Conservation (phyloP, 1,284 basidiomycete genomes). For the Trichosporon inkin region DNA sequence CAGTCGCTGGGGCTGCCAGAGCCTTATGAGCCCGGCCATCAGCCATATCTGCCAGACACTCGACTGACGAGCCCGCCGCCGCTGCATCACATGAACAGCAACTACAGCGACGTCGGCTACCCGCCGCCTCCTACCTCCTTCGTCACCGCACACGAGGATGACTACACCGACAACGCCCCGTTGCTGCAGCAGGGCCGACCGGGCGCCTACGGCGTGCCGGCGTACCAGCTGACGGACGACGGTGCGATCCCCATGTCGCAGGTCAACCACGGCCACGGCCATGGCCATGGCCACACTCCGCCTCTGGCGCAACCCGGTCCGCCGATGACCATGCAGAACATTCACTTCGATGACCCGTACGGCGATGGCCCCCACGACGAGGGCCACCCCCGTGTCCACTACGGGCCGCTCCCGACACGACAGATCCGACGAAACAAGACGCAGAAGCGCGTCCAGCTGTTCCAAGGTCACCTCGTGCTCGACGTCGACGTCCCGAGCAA, state of each 20-base stretch:
- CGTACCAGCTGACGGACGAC: conserved; percentile 3
- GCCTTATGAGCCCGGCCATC: conserved; percentile 3
- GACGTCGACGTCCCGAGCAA: conserved; percentile 82
- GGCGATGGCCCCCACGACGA: conserved; percentile 27
- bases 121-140: conserved; percentile 3
- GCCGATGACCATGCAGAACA: neutral
- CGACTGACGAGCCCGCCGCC: conserved; percentile 40
- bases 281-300: conserved; percentile 15
- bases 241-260: conserved; percentile 6
- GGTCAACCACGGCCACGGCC: conserved; percentile 2
- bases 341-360: conserved; percentile 20
- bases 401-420: conserved; percentile 79
- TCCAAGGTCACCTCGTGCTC: conserved; percentile 83
- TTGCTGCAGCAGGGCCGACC: conserved; percentile 35
- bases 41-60: conserved; percentile 28
- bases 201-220: conserved; percentile 20
- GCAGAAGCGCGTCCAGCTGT: conserved; percentile 83
- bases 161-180: conserved; percentile 41
- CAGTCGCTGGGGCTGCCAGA: neutral
- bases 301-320: conserved; percentile 2
- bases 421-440: conserved; percentile 84
- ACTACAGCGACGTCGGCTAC: neutral
- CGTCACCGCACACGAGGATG: conserved; percentile 27
- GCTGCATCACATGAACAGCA: conserved; percentile 19
- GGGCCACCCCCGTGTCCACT: conserved; percentile 53